A percentile compares a stretch with the other conserved stretches of the same genome.
These are phyloP conservation scores for Cytospora schulzeri DNA, from an alignment of 2,329 filamentous ascomycete species.

Conservation along the genomic window DNA sequence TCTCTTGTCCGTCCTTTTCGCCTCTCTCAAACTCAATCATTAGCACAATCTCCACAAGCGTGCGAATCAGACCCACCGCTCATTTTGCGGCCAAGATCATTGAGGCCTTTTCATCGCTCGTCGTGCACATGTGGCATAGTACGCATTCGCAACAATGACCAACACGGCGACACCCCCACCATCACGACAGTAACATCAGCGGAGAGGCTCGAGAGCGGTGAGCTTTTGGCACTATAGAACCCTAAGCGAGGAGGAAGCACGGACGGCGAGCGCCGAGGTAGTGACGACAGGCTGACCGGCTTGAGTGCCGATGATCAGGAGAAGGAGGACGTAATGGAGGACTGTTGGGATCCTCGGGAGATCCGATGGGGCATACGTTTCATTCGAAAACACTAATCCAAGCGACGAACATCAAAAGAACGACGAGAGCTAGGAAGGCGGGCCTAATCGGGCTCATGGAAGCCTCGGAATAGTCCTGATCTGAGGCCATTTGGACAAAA, in stretches of 20 bases:
- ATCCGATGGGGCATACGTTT: slow-evolving; percentile 63
- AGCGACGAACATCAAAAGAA: slow-evolving; percentile 73
- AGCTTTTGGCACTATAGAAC: slow-evolving; percentile 48
- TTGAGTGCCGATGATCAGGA: slow-evolving; percentile 77
- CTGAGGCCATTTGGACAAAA: slow-evolving; percentile 73
- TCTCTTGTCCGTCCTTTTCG: slow-evolving; percentile 43
- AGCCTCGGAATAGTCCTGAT: slow-evolving; percentile 76
- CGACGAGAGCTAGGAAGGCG: slow-evolving; percentile 71
- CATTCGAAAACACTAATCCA: slow-evolving; percentile 82
- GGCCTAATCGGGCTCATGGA: slow-evolving; percentile 81
- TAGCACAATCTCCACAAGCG: slow-evolving; percentile 64
- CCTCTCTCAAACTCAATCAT: slow-evolving; percentile 59
- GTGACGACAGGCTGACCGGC: slow-evolving; percentile 80
- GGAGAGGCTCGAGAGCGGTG: slow-evolving; percentile 75
- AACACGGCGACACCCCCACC: slow-evolving; percentile 64
- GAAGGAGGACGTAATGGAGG: slow-evolving; percentile 68
- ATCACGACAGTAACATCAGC: slow-evolving; percentile 64
- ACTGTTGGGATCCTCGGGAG: slow-evolving; percentile 63
- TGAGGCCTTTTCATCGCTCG: slow-evolving; percentile 57
- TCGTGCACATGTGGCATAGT: slow-evolving; percentile 53
- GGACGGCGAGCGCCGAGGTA: slow-evolving; percentile 75
- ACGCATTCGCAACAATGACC: slow-evolving; percentile 66
- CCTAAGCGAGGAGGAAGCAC: slow-evolving; percentile 65
- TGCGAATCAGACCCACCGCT: slow-evolving; percentile 59
- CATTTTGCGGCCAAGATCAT: slow-evolving; percentile 65